Percentiles rank a stretch among this genome's conserved stretches.
Conservation (phyloP, 225 moss, liverwort and hornwort genomes). For the Bryum argenteum region DNA sequence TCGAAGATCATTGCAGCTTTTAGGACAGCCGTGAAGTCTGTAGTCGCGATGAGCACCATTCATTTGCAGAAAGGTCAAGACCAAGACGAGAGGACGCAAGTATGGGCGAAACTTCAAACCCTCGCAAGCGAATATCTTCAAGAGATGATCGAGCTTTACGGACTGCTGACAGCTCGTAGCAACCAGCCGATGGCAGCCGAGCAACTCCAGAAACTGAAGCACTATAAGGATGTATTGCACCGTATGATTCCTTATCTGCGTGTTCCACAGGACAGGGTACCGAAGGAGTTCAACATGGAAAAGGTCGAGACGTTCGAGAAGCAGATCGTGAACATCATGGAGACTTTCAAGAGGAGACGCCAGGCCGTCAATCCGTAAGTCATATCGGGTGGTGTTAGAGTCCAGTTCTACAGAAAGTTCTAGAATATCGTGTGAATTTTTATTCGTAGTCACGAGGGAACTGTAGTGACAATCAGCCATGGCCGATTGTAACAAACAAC, state of each 20-base stretch:
- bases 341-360: constrained; percentile 83
- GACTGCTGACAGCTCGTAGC: constrained; percentile 49
- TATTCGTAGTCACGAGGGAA: too few species aligned
- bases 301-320: constrained; percentile 96
- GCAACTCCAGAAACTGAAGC: constrained; percentile 91
- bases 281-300: constrained; percentile 76
- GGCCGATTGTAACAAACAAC: too few species aligned
- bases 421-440: too few species aligned
- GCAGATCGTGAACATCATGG: constrained; percentile 91
- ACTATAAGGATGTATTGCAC: constrained; percentile 92
- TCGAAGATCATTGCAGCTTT: too few species aligned
- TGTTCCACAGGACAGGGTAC: constrained; percentile 74
- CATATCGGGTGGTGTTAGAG: too few species aligned
- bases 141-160: constrained; percentile 52
- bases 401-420: too few species aligned
- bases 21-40: too few species aligned
- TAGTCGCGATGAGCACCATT: too few species aligned
- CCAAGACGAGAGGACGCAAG: too few species aligned
- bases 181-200: constrained; percentile 90
- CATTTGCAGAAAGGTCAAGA: too few species aligned
- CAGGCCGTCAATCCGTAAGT: constrained; percentile 3
- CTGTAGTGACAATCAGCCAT: too few species aligned
- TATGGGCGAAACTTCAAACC: constrained; percentile 28
- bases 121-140: constrained; percentile 15
- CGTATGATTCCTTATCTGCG: constrained; percentile 93